Evolutionary conservation across 148 eudicot species (phyloP), one percentile per base, ranked within the genome.

Genomic region (Bassia scoparia): DNA sequence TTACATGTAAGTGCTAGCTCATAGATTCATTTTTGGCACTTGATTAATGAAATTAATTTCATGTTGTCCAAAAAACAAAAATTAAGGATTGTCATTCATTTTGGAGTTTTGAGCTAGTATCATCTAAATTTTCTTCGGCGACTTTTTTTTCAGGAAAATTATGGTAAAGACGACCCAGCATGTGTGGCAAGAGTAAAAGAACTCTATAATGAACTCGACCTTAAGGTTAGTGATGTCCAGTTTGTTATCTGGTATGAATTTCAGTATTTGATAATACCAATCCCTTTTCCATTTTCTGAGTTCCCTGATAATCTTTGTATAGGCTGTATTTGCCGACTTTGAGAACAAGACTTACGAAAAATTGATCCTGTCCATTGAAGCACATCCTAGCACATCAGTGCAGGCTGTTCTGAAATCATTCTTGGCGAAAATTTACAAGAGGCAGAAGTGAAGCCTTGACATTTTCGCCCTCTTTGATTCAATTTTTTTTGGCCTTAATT

Each of bases 381-480:
- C 89, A 75, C 97, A 90, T 74, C 94, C 92, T 1, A 92, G 86
- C 79, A 79, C 85, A 81, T 86, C 94, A 62, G 88, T 96, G 74
- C 97, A 96, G 67, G 94, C 86, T 14, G 94, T 96, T 74, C 67
- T 96, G 38, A 88, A 85, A 77, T 90, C 91, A 15, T 92, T 96
- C 82, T 82, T 96, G 89, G 94, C 81, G 17, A 96, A 96, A 85
- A 92, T 96, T 50, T 87, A 96, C 82, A 90, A 87, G 92, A 88
- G 97, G 78, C 88, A 85, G 81, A 96, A 96, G 81, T 96, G 74
- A 81, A 68, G 59, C 33, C 49, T 56, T 14, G 27, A 4, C 21
- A 35, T 15, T 66, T 50, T n/a, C 21, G 18, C 43, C 58, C 49
- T 24, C 37, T 73, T 31, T n/a, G 27, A 38, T 58, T 43, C 13